phyloP scores from a whole-genome alignment of 306 rosid species.

The Quercus gilva region DNA sequence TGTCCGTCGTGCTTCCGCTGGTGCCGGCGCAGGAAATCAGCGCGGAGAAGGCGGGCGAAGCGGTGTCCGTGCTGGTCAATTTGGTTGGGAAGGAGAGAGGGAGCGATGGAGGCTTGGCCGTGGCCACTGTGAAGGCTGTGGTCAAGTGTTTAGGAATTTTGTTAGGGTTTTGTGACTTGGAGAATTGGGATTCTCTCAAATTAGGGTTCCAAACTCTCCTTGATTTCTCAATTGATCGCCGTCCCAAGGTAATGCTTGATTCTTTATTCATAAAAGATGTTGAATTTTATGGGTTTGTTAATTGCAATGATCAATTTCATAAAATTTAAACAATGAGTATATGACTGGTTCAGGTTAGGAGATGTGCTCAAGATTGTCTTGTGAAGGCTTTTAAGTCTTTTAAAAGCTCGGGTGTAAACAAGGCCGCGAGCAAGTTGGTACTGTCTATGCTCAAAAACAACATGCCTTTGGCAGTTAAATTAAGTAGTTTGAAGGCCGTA shows the following conservation, averaged over 20 bases:
- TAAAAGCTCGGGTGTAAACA: constrained; percentile 39
- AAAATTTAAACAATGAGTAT: not conserved
- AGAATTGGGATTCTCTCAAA: constrained; percentile 67
- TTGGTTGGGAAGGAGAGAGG: constrained; percentile 44
- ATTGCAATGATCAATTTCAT: not conserved
- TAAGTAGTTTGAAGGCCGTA: constrained; percentile 27
- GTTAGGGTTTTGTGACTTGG: constrained; percentile 76
- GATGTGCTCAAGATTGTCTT: constrained; percentile 82
- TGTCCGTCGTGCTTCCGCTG: constrained; percentile 60
- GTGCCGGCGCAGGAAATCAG: constrained; percentile 40
- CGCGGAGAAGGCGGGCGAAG: constrained; percentile 47
- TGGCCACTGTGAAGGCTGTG: constrained; percentile 56
- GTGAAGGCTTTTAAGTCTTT: constrained; percentile 60
- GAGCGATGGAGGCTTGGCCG: constrained; percentile 32
- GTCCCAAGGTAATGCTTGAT: constrained; percentile 64
- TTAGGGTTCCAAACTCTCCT: constrained; percentile 68
- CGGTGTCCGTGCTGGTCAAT: constrained; percentile 37
- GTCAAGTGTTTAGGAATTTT: constrained; percentile 79
- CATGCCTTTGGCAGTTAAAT: constrained; percentile 50
- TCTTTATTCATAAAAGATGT: not conserved
- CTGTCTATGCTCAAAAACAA: constrained; percentile 56
- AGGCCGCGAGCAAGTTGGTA: constrained; percentile 79
- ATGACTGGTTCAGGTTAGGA: constrained; percentile 55
- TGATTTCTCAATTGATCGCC: constrained; percentile 66
- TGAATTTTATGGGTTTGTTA: not conserved